Conservation (phyloP, 495 filamentous ascomycete genomes). For the Xylaria venustula region DNA sequence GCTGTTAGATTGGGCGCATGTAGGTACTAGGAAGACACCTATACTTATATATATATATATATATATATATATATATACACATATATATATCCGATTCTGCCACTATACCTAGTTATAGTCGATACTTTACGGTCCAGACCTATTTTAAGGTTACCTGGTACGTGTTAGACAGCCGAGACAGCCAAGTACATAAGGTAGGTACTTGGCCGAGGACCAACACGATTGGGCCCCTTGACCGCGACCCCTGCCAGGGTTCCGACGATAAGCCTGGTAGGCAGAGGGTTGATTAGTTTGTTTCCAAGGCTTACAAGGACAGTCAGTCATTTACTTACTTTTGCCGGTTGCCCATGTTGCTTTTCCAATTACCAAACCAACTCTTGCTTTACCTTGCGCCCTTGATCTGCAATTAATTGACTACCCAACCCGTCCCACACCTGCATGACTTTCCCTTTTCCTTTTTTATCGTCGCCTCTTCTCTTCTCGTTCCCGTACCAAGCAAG, state of each 20-base stretch:
- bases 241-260: neutral
- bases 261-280: neutral
- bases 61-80: too few species aligned
- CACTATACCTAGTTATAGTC: too few species aligned
- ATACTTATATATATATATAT: too few species aligned
- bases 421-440: slow-evolving; percentile 14
- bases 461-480: neutral
- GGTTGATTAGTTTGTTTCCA: neutral
- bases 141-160: neutral
- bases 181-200: neutral
- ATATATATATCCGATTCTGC: too few species aligned
- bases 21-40: too few species aligned
- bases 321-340: slow-evolving; percentile 2
- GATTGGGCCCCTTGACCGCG: neutral
- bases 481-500: too few species aligned
- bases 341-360: slow-evolving; percentile 12
- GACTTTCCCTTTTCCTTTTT: neutral
- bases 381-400: neutral
- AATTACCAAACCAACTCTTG: slow-evolving; percentile 9
- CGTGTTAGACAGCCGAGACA: neutral
- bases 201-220: neutral
- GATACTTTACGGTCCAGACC: neutral
- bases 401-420: slow-evolving; percentile 15
- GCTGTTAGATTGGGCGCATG: too few species aligned
- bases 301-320: neutral